Evolutionary conservation across 257 asterid species (phyloP).

Genomic region (Solanum corneliomulleri): DNA sequence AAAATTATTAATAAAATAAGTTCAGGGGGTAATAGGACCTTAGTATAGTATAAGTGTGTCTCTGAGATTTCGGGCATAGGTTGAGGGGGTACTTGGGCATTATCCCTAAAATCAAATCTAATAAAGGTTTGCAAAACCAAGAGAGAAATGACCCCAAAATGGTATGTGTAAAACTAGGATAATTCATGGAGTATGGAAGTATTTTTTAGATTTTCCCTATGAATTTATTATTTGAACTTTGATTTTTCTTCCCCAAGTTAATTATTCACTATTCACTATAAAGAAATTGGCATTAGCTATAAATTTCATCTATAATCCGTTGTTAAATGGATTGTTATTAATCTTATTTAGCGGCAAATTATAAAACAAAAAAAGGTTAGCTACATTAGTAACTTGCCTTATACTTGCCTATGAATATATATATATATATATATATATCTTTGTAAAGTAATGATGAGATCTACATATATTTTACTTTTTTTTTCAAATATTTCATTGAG

Average conservation of each 20-base stretch:
- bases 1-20: too few relatives aligned
- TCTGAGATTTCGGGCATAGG: too few relatives aligned
- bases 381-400: too few relatives aligned
- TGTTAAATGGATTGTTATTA: not conserved
- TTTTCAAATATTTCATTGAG: rapidly evolving
- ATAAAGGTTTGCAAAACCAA: not conserved
- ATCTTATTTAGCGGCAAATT: too few relatives aligned
- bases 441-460: too few relatives aligned
- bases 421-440: too few relatives aligned
- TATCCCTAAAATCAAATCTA: not conserved
- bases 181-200: not conserved
- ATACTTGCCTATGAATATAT: too few relatives aligned
- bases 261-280: not conserved
- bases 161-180: not conserved
- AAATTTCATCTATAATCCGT: not conserved
- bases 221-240: not conserved
- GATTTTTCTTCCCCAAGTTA: not conserved
- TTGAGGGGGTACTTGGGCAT: too few relatives aligned
- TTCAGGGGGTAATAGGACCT: too few relatives aligned
- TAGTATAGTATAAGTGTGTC: too few relatives aligned
- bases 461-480: too few relatives aligned
- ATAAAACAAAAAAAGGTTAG: too few relatives aligned
- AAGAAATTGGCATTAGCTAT: not conserved
- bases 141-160: not conserved
- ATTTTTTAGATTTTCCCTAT: not conserved